Percentiles rank a stretch among this genome's conserved stretches.
phyloP scores from a whole-genome alignment of 148 eudicot species.

The Diospyros lotus region DNA sequence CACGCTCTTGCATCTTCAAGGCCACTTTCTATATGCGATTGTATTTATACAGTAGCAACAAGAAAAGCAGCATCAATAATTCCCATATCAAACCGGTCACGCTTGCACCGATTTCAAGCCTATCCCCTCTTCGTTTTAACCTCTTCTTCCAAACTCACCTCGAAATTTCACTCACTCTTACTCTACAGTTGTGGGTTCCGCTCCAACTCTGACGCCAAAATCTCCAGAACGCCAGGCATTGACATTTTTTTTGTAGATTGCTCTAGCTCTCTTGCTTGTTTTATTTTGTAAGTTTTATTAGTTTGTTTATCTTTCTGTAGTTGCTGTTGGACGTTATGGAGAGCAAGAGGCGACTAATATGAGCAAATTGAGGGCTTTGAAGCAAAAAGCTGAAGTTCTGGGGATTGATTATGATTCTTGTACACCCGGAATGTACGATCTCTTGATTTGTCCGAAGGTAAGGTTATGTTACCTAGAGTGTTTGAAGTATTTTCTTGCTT shows the following conservation, averaged over 20 bases:
- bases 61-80: slow-evolving; percentile 54
- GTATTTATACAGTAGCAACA: slow-evolving; percentile 29
- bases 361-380: slow-evolving; percentile 18
- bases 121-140: neutral
- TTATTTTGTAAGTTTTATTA: neutral
- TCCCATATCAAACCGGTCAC: slow-evolving; percentile 13
- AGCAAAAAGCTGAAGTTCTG: slow-evolving; percentile 21
- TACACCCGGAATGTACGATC: slow-evolving; percentile 23
- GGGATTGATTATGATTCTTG: slow-evolving; percentile 24
- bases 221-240: neutral
- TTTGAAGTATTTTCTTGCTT: neutral
- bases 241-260: no score
- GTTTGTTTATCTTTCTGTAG: neutral
- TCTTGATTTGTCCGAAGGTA: slow-evolving; percentile 37
- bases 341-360: slow-evolving; percentile 10
- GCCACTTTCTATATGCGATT: slow-evolving; percentile 56
- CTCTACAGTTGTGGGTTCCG: slow-evolving; percentile 8
- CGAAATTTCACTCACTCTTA: neutral
- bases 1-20: neutral
- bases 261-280: neutral
- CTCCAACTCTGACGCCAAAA: neutral
- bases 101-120: neutral
- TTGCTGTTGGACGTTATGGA: slow-evolving; percentile 6
- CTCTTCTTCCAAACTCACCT: slow-evolving; percentile 2
- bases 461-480: neutral